Evolutionary conservation across 2,329 filamentous ascomycete genomes (phyloP).

Genomic region (Aspergillus neoniger): DNA sequence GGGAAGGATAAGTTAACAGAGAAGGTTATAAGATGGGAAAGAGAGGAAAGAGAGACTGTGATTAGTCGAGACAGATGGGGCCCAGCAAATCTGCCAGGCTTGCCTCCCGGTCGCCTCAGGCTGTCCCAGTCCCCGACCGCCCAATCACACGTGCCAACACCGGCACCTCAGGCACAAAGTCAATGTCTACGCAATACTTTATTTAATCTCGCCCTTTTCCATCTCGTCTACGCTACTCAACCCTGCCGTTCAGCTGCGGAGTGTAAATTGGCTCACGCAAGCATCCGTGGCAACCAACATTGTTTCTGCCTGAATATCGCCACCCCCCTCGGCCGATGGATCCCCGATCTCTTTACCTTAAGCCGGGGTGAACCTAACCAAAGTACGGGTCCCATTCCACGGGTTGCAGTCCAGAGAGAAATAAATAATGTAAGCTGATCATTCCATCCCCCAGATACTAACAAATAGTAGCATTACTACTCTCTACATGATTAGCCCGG

Average conservation of each 20-base stretch:
- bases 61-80: not conserved
- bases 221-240: not conserved
- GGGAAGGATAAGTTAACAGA: not conserved
- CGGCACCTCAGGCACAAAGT: conserved; percentile 3
- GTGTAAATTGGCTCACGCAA: conserved; percentile 6
- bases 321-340: conserved; percentile 4
- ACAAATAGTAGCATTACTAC: no score
- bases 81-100: conserved; percentile 3
- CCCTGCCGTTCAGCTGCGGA: not conserved
- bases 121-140: conserved; percentile 2
- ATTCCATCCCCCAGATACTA: no score
- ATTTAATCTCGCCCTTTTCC: not conserved
- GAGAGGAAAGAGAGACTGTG: not conserved
- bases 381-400: not conserved
- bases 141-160: conserved; percentile 9
- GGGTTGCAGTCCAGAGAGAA: not conserved
- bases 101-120: conserved; percentile 10
- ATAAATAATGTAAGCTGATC: no score
- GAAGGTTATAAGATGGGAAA: not conserved
- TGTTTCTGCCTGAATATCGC: conserved; percentile 9
- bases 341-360: not conserved
- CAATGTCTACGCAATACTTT: not conserved
- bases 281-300: conserved; percentile 1
- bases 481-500: not conserved
- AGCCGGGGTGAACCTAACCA: not conserved